Evolutionary conservation across 169 alveolate species (phyloP).

Genomic region (Besnoitia besnoiti): DNA sequence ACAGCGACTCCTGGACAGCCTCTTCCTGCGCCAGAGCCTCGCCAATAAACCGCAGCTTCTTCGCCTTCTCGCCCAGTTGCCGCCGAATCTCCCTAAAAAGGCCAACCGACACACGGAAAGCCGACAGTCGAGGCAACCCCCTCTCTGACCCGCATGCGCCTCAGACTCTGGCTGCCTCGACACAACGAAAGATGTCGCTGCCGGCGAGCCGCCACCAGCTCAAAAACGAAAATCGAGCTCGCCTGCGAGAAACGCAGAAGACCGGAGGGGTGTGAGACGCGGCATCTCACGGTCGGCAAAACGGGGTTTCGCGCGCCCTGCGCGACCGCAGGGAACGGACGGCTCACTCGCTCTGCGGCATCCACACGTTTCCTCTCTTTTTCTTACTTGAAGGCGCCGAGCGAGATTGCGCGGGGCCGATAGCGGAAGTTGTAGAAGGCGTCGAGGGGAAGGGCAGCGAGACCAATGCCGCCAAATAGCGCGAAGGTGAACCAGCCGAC

Average conservation of each 20-base stretch:
- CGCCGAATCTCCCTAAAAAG: constrained; percentile 46
- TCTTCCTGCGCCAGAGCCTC: constrained; percentile 7
- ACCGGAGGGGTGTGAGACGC: too few relatives aligned
- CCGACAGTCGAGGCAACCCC: too few relatives aligned
- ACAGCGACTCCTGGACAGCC: not conserved
- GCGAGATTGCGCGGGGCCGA: not conserved
- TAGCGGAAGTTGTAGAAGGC: not conserved
- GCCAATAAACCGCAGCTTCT: constrained; percentile 39
- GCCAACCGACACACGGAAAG: too few relatives aligned
- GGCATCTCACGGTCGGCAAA: too few relatives aligned
- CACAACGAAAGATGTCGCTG: too few relatives aligned
- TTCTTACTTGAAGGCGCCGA: constrained; percentile 7
- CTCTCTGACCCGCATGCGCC: too few relatives aligned
- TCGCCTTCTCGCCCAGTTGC: constrained; percentile 48
- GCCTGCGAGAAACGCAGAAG: too few relatives aligned
- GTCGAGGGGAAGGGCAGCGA: constrained; percentile 40
- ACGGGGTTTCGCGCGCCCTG: too few relatives aligned
- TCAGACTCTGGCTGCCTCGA: too few relatives aligned
- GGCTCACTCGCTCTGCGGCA: too few relatives aligned
- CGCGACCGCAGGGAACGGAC: too few relatives aligned
- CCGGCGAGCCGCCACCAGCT: not conserved
- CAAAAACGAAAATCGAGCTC: not conserved
- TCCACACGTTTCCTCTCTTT: too few relatives aligned
- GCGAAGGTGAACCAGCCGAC: constrained; percentile 31
- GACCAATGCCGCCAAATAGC: constrained; percentile 25